These are phyloP conservation scores for Mesembryanthemum crystallinum DNA, from an alignment of 148 eudicot species.

Conservation along the genomic window DNA sequence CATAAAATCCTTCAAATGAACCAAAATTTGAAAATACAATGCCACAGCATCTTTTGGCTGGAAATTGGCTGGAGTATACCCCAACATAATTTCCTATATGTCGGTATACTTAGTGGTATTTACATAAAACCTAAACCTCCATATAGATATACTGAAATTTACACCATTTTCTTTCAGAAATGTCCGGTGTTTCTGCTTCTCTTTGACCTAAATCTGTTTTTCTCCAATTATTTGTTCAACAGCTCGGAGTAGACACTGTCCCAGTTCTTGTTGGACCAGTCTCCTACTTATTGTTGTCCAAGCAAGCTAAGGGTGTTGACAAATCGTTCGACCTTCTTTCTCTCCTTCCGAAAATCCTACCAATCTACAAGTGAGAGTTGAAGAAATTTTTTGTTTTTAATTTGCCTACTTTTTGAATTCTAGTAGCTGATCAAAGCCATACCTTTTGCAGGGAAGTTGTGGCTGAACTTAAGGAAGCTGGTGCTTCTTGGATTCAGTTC, in stretches of 20 bases:
- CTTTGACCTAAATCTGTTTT: neutral
- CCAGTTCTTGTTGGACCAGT: constrained; percentile 87
- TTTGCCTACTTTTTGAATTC: constrained; percentile 6
- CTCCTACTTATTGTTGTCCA: constrained; percentile 72
- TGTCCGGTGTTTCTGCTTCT: neutral
- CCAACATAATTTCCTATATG: no score
- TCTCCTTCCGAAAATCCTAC: constrained; percentile 73
- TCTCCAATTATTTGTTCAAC: constrained; percentile 21
- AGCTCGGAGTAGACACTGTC: constrained; percentile 86
- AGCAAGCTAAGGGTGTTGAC: constrained; percentile 96
- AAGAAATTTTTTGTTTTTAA: neutral
- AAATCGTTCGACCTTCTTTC: constrained; percentile 76
- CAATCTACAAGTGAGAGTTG: constrained; percentile 75
- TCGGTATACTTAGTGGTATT: no score
- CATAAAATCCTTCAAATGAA: no score
- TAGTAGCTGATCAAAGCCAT: constrained; percentile 11
- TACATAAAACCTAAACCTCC: no score
- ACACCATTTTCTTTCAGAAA: no score
- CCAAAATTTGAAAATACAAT: no score
- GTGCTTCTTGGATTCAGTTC: constrained; percentile 90
- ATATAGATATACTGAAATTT: no score
- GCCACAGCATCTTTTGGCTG: no score
- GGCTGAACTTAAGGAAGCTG: constrained; percentile 83
- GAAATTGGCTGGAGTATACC: no score
- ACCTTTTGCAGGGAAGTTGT: constrained; percentile 72